Evolutionary conservation across 164 flowering plant genomes (phyloP), one percentile per base, ranked within the genome.

Genomic region (Vitis rupestris): DNA sequence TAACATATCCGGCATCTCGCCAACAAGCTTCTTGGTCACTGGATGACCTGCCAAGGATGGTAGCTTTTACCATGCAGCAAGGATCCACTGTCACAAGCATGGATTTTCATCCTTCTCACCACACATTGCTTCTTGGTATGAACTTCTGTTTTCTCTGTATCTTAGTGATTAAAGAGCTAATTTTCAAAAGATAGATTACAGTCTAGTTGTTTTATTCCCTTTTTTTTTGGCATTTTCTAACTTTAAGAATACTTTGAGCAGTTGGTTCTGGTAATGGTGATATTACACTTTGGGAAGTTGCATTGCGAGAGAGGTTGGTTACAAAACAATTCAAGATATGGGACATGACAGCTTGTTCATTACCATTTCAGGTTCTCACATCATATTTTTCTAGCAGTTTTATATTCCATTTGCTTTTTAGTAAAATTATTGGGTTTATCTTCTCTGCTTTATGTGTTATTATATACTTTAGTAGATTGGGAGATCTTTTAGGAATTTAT

Each of bases 51-150:
- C 97, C 98, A 11, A 86, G 85, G 73, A 82, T 78, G 14, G 91
- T 92, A 53, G 90, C 86, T 67, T 74, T 88, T 63, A 78, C 84
- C 59, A 58, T 90, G 74, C 85, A 81, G 76, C 97, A 89, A 67
- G 97, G 97, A 67, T 86, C 94, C 50, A 31, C 80, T 69, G 92
- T 90, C 63, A 86, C 82, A 50, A 92, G 95, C 97, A 82, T 94
- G 90, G 98, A 94, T 77, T 94, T 92, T 69, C 94, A 92, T 81
- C 98, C 98, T 68, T 78, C 88, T 63, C 93, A 85, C 48, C 89
- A 82, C 4, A 86, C 89, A 11, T 64, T 88, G 66, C 90, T 94
- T 77, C 86, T 94, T 68, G 97, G 98, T 88, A 83, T 64, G 74
- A 16, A 11, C 7, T 10, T 51, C 49, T 61, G 9, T 27, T 70